A percentile compares a stretch with the other conserved stretches of the same genome.
Evolutionary conservation across 768 basidiomycete species (phyloP).

Genomic region (Phlebiopsis gigantea): DNA sequence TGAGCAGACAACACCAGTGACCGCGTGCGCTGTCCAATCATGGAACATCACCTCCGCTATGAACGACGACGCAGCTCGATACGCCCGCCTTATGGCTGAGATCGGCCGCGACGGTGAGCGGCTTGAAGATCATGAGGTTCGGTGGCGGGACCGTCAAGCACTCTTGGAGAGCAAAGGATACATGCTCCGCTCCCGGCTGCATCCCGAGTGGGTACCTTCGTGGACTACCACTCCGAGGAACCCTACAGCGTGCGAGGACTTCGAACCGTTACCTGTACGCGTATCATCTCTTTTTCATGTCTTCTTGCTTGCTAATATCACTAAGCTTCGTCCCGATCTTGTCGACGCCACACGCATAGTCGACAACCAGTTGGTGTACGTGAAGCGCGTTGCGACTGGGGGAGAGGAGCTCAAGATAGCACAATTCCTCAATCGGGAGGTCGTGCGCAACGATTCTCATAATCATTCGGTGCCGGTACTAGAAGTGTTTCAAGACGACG

Average conservation of each 20-base stretch:
- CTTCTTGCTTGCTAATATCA: background rate
- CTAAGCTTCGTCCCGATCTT: background rate
- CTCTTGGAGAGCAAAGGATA: constrained; percentile 14
- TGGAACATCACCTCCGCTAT: background rate
- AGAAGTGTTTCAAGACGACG: constrained; percentile 14
- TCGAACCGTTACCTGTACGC: background rate
- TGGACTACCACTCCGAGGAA: constrained; percentile 14
- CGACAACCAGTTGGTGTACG: constrained; percentile 22
- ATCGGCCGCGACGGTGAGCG: background rate
- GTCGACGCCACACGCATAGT: constrained; percentile 28
- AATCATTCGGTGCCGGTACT: constrained; percentile 24
- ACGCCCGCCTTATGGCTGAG: background rate
- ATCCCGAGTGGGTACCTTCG: constrained; percentile 25
- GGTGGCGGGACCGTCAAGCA: constrained; percentile 13
- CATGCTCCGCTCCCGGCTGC: constrained; percentile 18
- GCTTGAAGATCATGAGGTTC: background rate
- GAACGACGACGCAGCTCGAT: no score
- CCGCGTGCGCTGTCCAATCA: background rate
- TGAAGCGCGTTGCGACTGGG: constrained; percentile 22
- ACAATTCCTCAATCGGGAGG: constrained; percentile 1
- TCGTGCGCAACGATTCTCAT: constrained; percentile 4
- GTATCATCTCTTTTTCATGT: background rate
- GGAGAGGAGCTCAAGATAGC: constrained; percentile 16
- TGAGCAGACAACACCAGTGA: background rate
- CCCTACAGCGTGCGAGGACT: background rate